A percentile compares a stretch with the other conserved stretches of the same genome.
These are phyloP conservation scores for Leptodontidium sp. DNA, from an alignment of 2,329 filamentous ascomycete species.

Conservation along the genomic window DNA sequence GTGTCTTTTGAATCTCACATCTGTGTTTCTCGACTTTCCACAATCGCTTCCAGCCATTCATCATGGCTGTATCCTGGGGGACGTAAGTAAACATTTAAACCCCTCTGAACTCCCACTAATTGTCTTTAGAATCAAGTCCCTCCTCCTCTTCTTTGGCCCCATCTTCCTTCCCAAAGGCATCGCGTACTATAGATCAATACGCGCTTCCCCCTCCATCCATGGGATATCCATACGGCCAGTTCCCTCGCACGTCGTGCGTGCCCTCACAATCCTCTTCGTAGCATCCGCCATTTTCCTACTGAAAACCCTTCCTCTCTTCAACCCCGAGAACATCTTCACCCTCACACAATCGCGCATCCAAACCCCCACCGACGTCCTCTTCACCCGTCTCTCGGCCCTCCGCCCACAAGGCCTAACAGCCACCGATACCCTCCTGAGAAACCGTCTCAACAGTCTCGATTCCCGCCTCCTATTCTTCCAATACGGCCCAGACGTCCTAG, in stretches of 20 bases:
- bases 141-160: constrained; percentile 68
- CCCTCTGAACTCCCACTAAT: constrained; percentile 47
- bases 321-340: constrained; percentile 83
- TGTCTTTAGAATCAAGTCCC: constrained; percentile 51
- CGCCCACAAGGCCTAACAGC: constrained; percentile 61
- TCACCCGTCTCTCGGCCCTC: constrained; percentile 72
- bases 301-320: constrained; percentile 71
- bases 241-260: constrained; percentile 60
- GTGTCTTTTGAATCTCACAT: constrained; percentile 20
- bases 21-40: neutral
- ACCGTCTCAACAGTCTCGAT: constrained; percentile 74
- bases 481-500: constrained; percentile 78
- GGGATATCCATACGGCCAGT: constrained; percentile 63
- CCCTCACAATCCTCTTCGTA: constrained; percentile 67
- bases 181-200: constrained; percentile 67
- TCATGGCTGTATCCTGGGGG: constrained; percentile 56
- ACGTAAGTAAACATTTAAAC: constrained; percentile 52
- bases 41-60: constrained; percentile 23
- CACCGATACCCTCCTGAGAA: constrained; percentile 70
- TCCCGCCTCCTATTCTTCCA: constrained; percentile 83
- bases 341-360: constrained; percentile 82
- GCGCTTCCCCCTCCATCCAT: constrained; percentile 53
- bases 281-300: constrained; percentile 61
- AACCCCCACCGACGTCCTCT: constrained; percentile 84
- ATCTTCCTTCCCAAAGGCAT: constrained; percentile 73